Percentiles rank a stretch among this genome's conserved stretches.
phyloP scores from a whole-genome alignment of 345 rosid genomes.

The Rhizophora mangle region DNA sequence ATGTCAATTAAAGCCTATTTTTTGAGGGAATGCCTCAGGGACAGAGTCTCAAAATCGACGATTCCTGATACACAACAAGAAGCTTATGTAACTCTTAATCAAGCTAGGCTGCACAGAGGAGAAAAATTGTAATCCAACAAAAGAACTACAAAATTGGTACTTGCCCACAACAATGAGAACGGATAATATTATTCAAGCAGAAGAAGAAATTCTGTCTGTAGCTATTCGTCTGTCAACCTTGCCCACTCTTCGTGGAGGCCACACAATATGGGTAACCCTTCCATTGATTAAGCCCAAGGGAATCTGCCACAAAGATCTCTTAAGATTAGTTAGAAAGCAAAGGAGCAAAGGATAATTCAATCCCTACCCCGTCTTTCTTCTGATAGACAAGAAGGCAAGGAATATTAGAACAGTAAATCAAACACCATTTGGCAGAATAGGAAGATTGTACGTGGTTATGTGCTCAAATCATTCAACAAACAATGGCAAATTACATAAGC shows the following conservation, averaged over 20 bases:
- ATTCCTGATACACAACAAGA: too few species aligned
- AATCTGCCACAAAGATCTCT: slow-evolving; percentile 44
- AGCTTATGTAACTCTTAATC: too few species aligned
- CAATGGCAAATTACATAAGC: neutral
- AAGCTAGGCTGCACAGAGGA: too few species aligned
- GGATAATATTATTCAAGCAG: neutral
- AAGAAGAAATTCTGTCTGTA: slow-evolving; percentile 15
- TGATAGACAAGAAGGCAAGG: too few species aligned
- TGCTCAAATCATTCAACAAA: neutral
- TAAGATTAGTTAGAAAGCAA: neutral
- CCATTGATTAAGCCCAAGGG: slow-evolving; percentile 78
- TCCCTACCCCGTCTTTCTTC: too few species aligned
- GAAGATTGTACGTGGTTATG: neutral
- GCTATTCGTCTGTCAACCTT: slow-evolving; percentile 31
- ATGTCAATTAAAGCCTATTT: too few species aligned
- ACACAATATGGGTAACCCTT: slow-evolving; percentile 58
- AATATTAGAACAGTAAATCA: too few species aligned
- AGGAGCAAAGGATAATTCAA: too few species aligned
- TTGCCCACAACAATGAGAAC: neutral
- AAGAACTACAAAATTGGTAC: neutral
- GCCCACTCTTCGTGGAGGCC: slow-evolving; percentile 78
- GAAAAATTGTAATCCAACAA: too few species aligned
- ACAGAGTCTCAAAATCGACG: too few species aligned
- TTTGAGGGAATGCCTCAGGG: too few species aligned
- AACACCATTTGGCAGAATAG: neutral